Evolutionary conservation across 768 basidiomycete species (phyloP), one percentile per base, ranked within the genome.

Genomic region (Clitopilus passeckerianus): DNA sequence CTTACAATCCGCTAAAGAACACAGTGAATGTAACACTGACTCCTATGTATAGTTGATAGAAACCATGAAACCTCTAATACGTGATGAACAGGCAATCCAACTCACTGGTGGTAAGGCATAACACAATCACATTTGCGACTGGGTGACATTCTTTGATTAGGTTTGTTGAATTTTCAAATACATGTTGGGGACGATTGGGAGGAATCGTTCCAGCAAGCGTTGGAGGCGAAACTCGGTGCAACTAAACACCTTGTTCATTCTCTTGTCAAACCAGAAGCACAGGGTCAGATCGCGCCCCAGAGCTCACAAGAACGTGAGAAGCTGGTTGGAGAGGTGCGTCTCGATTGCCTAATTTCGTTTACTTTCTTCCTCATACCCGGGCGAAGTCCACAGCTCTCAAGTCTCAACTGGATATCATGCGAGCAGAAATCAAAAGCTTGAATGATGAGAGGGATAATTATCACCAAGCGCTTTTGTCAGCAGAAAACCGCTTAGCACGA

Each of bases 401-500:
- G 63, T 84, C 87, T 58, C 79, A 90, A 69, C 69, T 89, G 23
- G 76, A 77, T 57, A 59, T 83, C 24, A 72, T 83, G 59, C 78
- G 76, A 53, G 70, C 75, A 43, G 75, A 77, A 65, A 71, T 90
- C 43, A 70, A 76, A 54, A 84, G 87, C 56, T 75, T 74, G 0
- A 75, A 84, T 63, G 67, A 71, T 24, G 77, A 82, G 63, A 80
- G 75, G 57, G 78, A 82, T 27, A 71, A 71, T 63, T 83, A 79
- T 61, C 77, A 78, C 59, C 73, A 77, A 35, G 77, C 81, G 20
- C 82, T 91, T 30, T 67, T 80, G 15, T 71, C 73, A 6, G 80
- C 85, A 1, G 86, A 91, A 70, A 85, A 75, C 59, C 85, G 86
- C 22, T 71, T 82, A 41, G 89, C 90, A 61, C 80, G 89, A 57